Conservation (phyloP, 768 basidiomycete species). For the Grammothele lineata region DNA sequence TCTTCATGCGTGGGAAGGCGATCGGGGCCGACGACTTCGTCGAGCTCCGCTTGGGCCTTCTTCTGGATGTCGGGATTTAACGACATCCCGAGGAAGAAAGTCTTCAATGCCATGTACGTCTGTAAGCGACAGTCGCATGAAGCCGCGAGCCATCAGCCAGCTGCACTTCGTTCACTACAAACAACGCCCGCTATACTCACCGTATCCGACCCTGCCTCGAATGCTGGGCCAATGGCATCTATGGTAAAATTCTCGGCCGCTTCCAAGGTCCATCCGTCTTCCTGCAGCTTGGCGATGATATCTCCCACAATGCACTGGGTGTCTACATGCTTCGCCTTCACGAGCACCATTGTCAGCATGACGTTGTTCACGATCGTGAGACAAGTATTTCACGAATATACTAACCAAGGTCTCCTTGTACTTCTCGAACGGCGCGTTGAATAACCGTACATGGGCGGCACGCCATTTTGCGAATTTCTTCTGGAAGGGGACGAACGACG, state of each 20-base stretch:
- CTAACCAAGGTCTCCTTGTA: background rate
- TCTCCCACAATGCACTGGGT: background rate
- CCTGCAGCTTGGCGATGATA: background rate
- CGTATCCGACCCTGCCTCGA: no score
- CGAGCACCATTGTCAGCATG: background rate
- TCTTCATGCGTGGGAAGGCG: constrained; percentile 19
- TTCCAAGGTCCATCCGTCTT: no score
- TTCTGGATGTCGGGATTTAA: constrained; percentile 19
- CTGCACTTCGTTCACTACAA: constrained; percentile 41
- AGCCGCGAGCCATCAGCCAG: background rate
- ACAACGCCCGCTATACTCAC: constrained; percentile 19
- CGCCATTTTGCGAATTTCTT: background rate
- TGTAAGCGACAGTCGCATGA: background rate
- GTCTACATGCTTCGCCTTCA: background rate
- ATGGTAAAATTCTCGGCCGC: background rate
- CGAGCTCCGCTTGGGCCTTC: constrained; percentile 24
- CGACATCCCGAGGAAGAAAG: constrained; percentile 15
- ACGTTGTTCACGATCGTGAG: background rate
- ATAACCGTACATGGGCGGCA: background rate
- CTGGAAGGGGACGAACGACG: background rate
- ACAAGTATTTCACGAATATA: background rate
- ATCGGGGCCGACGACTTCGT: constrained; percentile 17
- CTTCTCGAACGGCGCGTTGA: background rate
- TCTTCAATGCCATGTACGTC: background rate
- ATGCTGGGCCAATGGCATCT: no score